Evolutionary conservation across 305 asterid genomes (phyloP), one percentile per base, ranked within the genome.

Genomic region (Andrographis paniculata): DNA sequence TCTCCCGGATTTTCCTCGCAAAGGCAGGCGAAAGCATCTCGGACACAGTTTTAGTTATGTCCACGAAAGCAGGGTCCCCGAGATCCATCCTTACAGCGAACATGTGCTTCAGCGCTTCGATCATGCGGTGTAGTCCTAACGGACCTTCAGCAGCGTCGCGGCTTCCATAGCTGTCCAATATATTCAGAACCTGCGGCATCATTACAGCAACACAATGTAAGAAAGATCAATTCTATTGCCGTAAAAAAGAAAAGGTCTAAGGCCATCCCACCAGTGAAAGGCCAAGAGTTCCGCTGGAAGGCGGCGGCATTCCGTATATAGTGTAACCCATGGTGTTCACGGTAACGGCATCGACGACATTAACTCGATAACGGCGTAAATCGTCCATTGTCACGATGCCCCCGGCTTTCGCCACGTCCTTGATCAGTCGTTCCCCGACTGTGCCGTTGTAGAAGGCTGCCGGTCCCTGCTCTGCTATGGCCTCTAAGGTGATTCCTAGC

Each of bases 221-320:
- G n/a, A n/a, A n/a, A n/a, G n/a, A n/a, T n/a, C n/a, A n/a, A n/a
- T n/a, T n/a, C n/a, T n/a, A n/a, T n/a, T n/a, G n/a, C n/a, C n/a
- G n/a, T n/a, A n/a, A n/a, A n/a, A n/a, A n/a, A n/a, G n/a, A n/a
- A 36, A 18, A 6, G 14, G 13, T 20, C 17, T 42, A 46, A 13
- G 31, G 17, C 15, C 23, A 13, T 65, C 82, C 16, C 61, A 84
- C 97, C 87, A 89, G 70, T 49, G 97, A 67, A 48, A 89, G 64
- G 15, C 93, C 97, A 0, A 85, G 62, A 0, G 87, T 76, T 61
- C 97, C 97, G 59, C 87, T 78, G 12, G 95, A 85, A 14, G 97
- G 97, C 20, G 93, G 95, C 19, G 95, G 94, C 97, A 84, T 82
- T 31, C 97, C 95, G 15, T 85, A 56, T 51, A 88, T 82, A 23